Base-by-base conservation (phyloP, 1,284 basidiomycete species). In the Ganoderma leucocontextum region DNA sequence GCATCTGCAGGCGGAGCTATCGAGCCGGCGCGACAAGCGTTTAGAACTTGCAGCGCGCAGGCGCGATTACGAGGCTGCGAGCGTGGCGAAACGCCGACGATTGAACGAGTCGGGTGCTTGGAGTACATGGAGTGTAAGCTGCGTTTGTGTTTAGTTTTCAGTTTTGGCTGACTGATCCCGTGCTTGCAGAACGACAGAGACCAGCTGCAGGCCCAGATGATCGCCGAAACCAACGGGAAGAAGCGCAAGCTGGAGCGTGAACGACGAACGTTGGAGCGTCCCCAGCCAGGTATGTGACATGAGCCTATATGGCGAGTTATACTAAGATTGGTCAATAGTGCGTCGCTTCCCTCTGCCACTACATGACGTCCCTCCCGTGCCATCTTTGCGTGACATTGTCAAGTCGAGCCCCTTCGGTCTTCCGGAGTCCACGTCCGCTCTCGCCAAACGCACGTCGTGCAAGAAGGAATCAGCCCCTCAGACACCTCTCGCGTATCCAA, bases 151-250 rank as follows among this genome's bases (percentile, higher is more conserved):
- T 39, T 38, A 13, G 2, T 15, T 22, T 8, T 5, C 12, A 60
- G 15, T 66, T 8, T 12, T 19, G 35, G 8, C 22, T 38, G 38
- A 39, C 62, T 22, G 35, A 55, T 6, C 33, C 6, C 33, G 17
- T 49, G 33, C 17, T 25, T 47, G 39, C 65, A 93, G 91, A 77
- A 89, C 68, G 83, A 88, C 22, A 84, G 89, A 64, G 91, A 92
- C 73, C 89, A 91, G 59, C 80, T 96, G n/a, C 91, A 95, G 72
- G 90, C 87, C 0, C 88, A 91, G 19, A 92, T 95, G 91, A 90
- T 95, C 63, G 88, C 94, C 0, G 94, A 96, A 72, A 88, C 90
- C 17, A 95, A 93, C 73, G 84, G 93, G 69, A 95, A 96, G 78
- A 85, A 93, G 62, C 84, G 95, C 49, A 86, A 87, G 63, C 79